Evolutionary conservation across 108 stramenopile species (phyloP), one percentile per base, ranked within the genome.

Genomic region (Skeletonema costatum): DNA sequence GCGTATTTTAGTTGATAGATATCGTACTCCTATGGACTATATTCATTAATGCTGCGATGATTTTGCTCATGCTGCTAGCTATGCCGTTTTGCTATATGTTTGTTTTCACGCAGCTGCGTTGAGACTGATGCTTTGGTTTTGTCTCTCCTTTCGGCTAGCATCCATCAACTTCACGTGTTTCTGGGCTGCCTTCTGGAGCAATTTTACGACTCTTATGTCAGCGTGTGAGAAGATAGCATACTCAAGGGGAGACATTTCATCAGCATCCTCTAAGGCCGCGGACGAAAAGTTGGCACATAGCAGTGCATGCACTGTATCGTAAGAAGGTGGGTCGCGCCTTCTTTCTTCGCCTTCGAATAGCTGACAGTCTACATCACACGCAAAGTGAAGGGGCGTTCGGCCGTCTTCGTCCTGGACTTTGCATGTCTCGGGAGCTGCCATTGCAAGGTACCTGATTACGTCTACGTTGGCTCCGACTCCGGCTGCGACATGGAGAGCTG

Each of bases 161-260:
- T 75, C 21, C 0, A 32, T 39, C 9, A 48, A 50, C 56, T 64
- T 82, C 76, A 82, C 58, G 41, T 78, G 35, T 30, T 67, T 70
- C 72, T 78, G 77, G 5, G 71, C 76, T 32, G 81, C 81, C 76
- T 67, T 73, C 25, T 82, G 81, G 38, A 82, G 63, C 56, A 82
- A 17, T 6, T 78, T 82, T 1, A 82, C 72, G 5, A 82, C 81
- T 39, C 36, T 56, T 3, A 66, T 51, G 21, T 73, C 63, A 6
- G 81, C 81, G n/a, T 78, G 32, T 8, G 71, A 73, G 13, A 65
- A 61, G 35, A 82, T 82, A 14, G 77, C 76, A 68, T 78, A 82
- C 42, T 82, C 81, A 38, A 82, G 44, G 9, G 81, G 81, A 32
- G 66, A 77, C 76, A 77, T 78, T 19, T 31, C 70, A 31, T 82